Base-by-base conservation (phyloP, 495 filamentous ascomycete genomes). In the Lasiosphaeria hispida region DNA sequence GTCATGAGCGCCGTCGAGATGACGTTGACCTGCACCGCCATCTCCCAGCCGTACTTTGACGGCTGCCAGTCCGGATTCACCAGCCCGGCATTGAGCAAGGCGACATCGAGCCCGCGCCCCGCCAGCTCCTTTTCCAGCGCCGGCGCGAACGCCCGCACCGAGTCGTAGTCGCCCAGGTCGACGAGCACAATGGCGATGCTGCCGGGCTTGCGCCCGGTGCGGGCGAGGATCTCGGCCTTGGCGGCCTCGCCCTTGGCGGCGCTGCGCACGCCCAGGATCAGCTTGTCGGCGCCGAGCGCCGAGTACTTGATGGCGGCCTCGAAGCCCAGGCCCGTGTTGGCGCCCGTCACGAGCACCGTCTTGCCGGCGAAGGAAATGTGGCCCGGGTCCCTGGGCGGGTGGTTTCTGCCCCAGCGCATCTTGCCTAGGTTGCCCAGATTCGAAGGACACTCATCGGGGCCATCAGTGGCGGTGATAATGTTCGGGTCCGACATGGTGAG, bases 1-100 rank as follows among this genome's bases (percentile, higher is more conserved):
- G 75, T 82, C 30, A 88, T 67, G 2, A 88, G 62, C 9, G 76
- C 71, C 0, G 83, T 86, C 3, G 80, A 81, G 3, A 88, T 68
- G 0, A 79, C 75, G 59, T 88, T 87, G 48, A 87, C 80, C 62
- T 85, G 81, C 10, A 87, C 14, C 0, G 70, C 72, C 51, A 77
- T 68, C 57, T 89, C 86, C 72, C 74, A 82, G 2, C 77, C 80
- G 15, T 85, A 79, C 0, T 56, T 36, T 0, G 48, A 38, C 7
- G 57, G 56, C 0, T 48, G 44, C 10, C 59, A 78, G 0, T 33
- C 53, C 0, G 56, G 41, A 7, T 55, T 61, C 2, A 17, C 48
- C 13, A 79, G 7, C 2, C 72, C 80, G 0, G 77, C 77, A 56
- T 81, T 82, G 34, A 77, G 63, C 3, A 81, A 57, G 1, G 73